A percentile compares a stretch with the other conserved stretches of the same genome.
phyloP scores from a whole-genome alignment of 192 early-diverging fungal genomes.

The Pilaira anomala region DNA sequence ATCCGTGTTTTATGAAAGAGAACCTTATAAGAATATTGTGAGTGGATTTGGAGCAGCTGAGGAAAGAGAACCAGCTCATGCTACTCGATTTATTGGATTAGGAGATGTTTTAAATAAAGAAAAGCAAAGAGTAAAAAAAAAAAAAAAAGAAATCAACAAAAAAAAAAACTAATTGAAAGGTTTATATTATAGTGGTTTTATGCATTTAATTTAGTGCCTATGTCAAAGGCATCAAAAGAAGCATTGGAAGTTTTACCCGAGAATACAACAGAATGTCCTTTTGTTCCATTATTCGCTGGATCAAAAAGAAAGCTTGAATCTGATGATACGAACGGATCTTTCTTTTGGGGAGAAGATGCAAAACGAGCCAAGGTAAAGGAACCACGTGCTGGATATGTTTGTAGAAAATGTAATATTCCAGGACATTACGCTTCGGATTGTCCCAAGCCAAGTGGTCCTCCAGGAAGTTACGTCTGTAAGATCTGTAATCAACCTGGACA shows the following conservation, averaged over 20 bases:
- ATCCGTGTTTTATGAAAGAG: slow-evolving; percentile 76
- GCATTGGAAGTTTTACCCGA: slow-evolving; percentile 36
- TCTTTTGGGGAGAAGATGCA: slow-evolving; percentile 43
- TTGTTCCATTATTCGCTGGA: slow-evolving; percentile 33
- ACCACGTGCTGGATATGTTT: slow-evolving; percentile 36
- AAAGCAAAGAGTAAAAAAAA: slow-evolving; percentile 59
- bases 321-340: slow-evolving; percentile 29
- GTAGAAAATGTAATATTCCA: slow-evolving; percentile 48
- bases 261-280: slow-evolving; percentile 57
- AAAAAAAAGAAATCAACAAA: too few relatives aligned
- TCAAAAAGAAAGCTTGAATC: slow-evolving; percentile 24
- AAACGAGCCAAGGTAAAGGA: slow-evolving; percentile 13
- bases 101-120: slow-evolving; percentile 58
- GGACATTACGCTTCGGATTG: slow-evolving; percentile 56
- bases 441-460: slow-evolving; percentile 39
- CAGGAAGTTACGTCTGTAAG: slow-evolving; percentile 57
- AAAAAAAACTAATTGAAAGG: not conserved
- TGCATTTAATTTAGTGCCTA: slow-evolving; percentile 79
- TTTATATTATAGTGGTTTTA: slow-evolving; percentile 74
- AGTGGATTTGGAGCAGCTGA: slow-evolving; percentile 25
- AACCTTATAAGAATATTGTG: slow-evolving; percentile 68
- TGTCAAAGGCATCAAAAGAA: slow-evolving; percentile 38
- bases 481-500: slow-evolving; percentile 65
- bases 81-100: slow-evolving; percentile 84
- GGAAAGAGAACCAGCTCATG: slow-evolving; percentile 44